Base-by-base conservation (phyloP, 176 grass and related monocot species). In the Aegilops tauschii region DNA sequence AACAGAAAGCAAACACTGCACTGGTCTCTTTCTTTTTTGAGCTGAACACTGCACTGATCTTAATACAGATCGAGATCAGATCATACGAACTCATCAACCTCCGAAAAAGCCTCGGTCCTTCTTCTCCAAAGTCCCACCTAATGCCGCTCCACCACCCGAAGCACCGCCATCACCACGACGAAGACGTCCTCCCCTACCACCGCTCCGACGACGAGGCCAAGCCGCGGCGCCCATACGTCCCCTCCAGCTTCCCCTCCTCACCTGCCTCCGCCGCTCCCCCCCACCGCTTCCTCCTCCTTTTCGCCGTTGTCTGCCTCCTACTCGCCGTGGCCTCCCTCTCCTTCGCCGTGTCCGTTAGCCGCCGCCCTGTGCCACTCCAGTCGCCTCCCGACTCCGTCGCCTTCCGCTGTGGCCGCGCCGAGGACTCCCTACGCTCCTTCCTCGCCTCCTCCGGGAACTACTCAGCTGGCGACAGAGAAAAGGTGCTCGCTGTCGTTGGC, bases 401-500 rank as follows among this genome's bases (percentile, higher is more conserved):
- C 54, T 90, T 94, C 83, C 88, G 97, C 75, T 99, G 94, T 77
- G 90, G 97, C 85, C 85, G 83, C 17, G 79, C 92, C 25, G 97
- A 99, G 94, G 97, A 99, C 73, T 35, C 92, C 47, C 83, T 99
- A 59, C 86, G 94, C 8, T 87, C 94, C 14, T 94, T 94, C 82
- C 90, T 91, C 25, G 73, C 93, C 50, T 85, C 78, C 44, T 84
- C 73, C 9, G 14, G 72, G 37, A 90, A 90, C 50, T 82, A 87
- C 74, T 56, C 85, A 42, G 84, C 77, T 23, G 29, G 23, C 39
- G 78, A 61, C 77, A 85, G 89, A 83, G 90, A 95, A 18, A 99
- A 94, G 90, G 92, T 92, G 87, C 90, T 99, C 67, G 97, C 90
- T 11, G 52, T 99, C 28, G 92, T 99, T 4, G 94, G 97, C 21